Base-by-base conservation (phyloP, 306 rosid species). In the Prunus davidiana region DNA sequence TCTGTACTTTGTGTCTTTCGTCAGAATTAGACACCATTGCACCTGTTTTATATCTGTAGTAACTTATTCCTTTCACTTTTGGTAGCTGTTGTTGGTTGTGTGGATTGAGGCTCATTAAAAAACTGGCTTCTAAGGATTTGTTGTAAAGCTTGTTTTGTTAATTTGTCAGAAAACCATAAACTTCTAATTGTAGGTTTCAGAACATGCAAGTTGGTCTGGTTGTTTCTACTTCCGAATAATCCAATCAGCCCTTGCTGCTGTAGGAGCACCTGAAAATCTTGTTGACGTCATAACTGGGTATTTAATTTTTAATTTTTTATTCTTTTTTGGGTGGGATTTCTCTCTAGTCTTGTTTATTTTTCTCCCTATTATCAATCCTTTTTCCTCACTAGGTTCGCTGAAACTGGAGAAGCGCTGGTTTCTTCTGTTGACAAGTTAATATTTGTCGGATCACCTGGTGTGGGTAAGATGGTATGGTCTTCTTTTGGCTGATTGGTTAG, bases 121-220 rank as follows among this genome's bases (percentile, higher is more conserved):
- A 79, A 45, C 14, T 30, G 66, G 54, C 47, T 50, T 71, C 24
- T 62, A 52, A 18, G 34, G 22, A 8, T 51, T 68, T 73, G 34
- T 55, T 61, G 57, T 67, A 51, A 68, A 69, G 64, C 34, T 76
- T 82, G 68, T 50, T 38, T 43, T 66, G 12, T 74, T 79, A 52
- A 32, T 78, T 79, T 86, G 72, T 82, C 76, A 12, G 64, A 75
- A 67, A 74, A 27, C 38, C 67, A 65, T 78, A 46, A 77, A 74
- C 64, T 79, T 79, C 64, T 83, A 80, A 71, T 63, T 81, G 76
- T 82, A 95, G 99, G 90, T 92, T 68, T 95, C 99, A 13, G 99
- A 95, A 82, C 89, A 91, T 84, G 97, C 99, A 82, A 91, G 96
- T 86, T 95, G 99, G 99, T 95, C 99, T 73, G 99, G 99, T 73